Base-by-base conservation (phyloP, 75 land plant genomes). In the Pinus albicaulis region DNA sequence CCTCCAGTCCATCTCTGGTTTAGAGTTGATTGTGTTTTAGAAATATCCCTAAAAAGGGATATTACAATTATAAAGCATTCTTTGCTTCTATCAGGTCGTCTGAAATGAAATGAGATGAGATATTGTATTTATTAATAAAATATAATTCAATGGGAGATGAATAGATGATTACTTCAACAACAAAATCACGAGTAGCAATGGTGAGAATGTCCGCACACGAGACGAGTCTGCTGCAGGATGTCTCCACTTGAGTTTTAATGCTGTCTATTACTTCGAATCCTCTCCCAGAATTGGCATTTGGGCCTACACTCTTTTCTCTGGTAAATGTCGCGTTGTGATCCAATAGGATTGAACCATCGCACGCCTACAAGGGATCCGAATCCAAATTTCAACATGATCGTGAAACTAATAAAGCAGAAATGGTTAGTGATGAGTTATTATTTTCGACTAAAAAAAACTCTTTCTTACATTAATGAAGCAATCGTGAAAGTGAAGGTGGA, bases 401-500 rank as follows among this genome's bases (percentile, higher is more conserved):
- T n/a, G n/a, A n/a, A n/a, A n/a, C n/a, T n/a, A n/a, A n/a, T n/a
- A n/a, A n/a, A n/a, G n/a, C n/a, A n/a, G n/a, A n/a, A n/a, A n/a
- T n/a, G n/a, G n/a, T 60, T 11, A 23, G 12, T 10, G 1, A 3
- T 7, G 3, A 23, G 11, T 1, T 12, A 60, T 24, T 60, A 26
- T 23, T 22, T 3, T 60, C 28, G 3, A 8, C 13, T 23, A 24
- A 23, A 26, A 10, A n/a, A 60, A 24, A 24, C 26, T 11, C 28
- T 23, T 23, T 60, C 74, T 69, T 81, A 77, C 83, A 23, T 81
- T 53, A 28, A 81, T 80, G 59, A 81, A 81, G 56, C 83, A 81
- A 58, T 81, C 83, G 44, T 81, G 83, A 64, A 81, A 81, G 26
- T 81, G 83, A 55, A 81, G 74, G 48, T 80, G 55, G 7, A 81